Percentiles rank a stretch among this genome's conserved stretches.
These are phyloP conservation scores for Hevea brasiliensis DNA, from an alignment of 345 rosid genomes.

Conservation along the genomic window DNA sequence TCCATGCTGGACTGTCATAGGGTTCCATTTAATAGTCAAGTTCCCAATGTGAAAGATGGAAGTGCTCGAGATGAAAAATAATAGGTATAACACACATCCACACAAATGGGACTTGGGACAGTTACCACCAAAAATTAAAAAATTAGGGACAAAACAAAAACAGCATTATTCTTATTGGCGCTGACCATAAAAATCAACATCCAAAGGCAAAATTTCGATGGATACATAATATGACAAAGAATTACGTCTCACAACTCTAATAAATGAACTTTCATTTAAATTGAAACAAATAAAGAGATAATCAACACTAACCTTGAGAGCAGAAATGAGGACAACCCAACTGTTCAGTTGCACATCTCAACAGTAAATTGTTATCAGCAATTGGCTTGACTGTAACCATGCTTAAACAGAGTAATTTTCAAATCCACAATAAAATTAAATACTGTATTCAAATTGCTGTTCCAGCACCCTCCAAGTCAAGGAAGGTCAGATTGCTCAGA, in stretches of 20 bases:
- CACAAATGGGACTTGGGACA: not conserved
- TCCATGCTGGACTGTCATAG: too few species aligned
- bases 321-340: conserved; percentile 13
- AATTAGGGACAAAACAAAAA: not conserved
- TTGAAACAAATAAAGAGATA: not conserved
- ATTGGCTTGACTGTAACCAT: conserved; percentile 33
- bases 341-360: conserved; percentile 20
- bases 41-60: not conserved
- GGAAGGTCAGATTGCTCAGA: not conserved
- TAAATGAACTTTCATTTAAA: not conserved
- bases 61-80: not conserved
- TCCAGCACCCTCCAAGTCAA: not conserved
- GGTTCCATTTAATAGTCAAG: not conserved
- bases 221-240: too few species aligned
- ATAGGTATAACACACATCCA: too few species aligned
- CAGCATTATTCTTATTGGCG: not conserved
- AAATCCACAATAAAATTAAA: conserved; percentile 3
- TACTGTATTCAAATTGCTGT: conserved; percentile 3
- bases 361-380: conserved; percentile 14
- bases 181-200: not conserved
- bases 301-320: conserved; percentile 33
- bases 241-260: not conserved
- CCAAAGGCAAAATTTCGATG: not conserved
- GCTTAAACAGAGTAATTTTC: conserved; percentile 9
- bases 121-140: not conserved